Conservation (phyloP, 2,329 filamentous ascomycete species). For the Claviceps sp. region DNA sequence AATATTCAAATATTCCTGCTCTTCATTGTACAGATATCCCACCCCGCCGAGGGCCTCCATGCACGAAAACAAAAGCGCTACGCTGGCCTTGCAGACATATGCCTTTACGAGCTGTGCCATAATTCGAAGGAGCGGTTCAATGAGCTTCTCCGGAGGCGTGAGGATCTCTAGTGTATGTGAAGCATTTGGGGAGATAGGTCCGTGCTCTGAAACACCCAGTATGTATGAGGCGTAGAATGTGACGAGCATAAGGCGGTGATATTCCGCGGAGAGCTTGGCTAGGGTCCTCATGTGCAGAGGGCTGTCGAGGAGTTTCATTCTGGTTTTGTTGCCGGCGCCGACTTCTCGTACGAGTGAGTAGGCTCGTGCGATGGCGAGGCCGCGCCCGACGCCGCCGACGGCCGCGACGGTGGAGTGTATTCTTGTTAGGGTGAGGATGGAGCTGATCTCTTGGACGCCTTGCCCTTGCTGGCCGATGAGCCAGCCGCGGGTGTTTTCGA, state of each 20-base stretch:
- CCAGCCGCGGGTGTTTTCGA: slow-evolving; percentile 48
- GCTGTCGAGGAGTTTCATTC: slow-evolving; percentile 35
- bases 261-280: slow-evolving; percentile 40
- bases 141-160: slow-evolving; percentile 20
- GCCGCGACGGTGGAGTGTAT: slow-evolving; percentile 42
- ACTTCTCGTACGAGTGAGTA: slow-evolving; percentile 45
- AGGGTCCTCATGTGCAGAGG: slow-evolving; percentile 45
- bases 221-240: slow-evolving; percentile 38
- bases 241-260: slow-evolving; percentile 43
- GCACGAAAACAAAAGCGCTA: slow-evolving; percentile 37
- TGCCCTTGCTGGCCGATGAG: slow-evolving; percentile 52
- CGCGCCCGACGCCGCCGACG: slow-evolving; percentile 39
- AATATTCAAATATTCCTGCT: slow-evolving; percentile 52
- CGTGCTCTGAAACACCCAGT: slow-evolving; percentile 40
- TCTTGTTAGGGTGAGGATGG: slow-evolving; percentile 54
- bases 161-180: slow-evolving; percentile 15
- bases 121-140: slow-evolving; percentile 36
- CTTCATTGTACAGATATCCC: slow-evolving; percentile 50
- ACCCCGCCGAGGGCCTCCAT: slow-evolving; percentile 55
- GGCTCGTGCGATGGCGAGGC: slow-evolving; percentile 41
- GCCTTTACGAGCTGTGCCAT: slow-evolving; percentile 49
- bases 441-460: slow-evolving; percentile 54
- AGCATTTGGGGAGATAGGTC: slow-evolving; percentile 5
- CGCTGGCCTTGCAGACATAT: slow-evolving; percentile 36
- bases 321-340: slow-evolving; percentile 27